These are phyloP conservation scores for Trichoderma guizhouense DNA, from an alignment of 2,329 filamentous ascomycete species.

Conservation along the genomic window DNA sequence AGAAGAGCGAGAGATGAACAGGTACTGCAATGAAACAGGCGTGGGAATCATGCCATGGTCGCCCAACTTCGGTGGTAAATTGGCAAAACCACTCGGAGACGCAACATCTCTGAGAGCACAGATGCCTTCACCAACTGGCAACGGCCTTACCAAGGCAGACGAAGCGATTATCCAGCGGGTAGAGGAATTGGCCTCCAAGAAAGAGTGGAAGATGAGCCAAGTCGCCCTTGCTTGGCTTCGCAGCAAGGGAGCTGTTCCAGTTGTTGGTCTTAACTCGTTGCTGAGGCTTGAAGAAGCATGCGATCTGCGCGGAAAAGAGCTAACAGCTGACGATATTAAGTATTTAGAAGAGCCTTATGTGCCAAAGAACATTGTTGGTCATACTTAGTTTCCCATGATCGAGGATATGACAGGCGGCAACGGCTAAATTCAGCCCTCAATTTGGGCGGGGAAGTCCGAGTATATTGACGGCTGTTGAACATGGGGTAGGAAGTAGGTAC, in stretches of 20 bases:
- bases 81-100: neutral
- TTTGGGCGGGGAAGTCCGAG: neutral
- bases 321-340: neutral
- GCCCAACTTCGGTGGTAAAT: neutral
- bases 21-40: neutral
- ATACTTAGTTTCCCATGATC: neutral
- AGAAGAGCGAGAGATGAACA: neutral
- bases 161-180: neutral
- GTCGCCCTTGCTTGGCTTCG: neutral
- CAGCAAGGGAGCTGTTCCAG: neutral
- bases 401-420: neutral
- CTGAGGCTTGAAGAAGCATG: neutral
- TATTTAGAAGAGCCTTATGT: neutral
- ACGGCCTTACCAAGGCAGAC: neutral
- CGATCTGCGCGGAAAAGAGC: neutral
- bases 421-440: neutral
- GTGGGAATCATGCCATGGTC: neutral
- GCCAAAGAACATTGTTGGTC: neutral
- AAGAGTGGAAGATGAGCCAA: neutral
- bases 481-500: neutral
- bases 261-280: neutral
- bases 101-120: neutral
- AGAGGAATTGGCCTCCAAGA: neutral
- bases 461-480: neutral
- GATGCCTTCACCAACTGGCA: neutral